These are phyloP conservation scores for Penicillium sp. DNA, from an alignment of 2,329 filamentous ascomycete genomes.

Conservation along the genomic window DNA sequence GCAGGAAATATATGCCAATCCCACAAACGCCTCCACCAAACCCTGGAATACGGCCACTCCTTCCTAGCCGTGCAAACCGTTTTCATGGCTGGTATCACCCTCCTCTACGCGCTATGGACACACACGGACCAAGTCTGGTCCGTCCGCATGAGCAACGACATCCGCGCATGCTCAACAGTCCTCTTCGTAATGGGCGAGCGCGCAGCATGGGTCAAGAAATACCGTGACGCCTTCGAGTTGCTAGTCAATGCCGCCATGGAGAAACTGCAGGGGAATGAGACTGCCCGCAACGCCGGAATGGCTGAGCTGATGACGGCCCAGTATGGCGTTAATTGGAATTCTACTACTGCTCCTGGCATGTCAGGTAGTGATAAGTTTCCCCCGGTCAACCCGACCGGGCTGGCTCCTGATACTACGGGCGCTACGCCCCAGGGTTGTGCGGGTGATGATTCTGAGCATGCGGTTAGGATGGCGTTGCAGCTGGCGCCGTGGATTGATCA, in stretches of 20 bases:
- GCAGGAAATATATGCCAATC: conserved; percentile 38
- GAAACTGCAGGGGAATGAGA: conserved; percentile 41
- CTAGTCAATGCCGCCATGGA: conserved; percentile 49
- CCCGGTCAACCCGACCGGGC: conserved; percentile 4
- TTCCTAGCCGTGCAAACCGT: conserved; percentile 40
- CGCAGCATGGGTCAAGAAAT: conserved; percentile 48
- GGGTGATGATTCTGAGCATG: conserved; percentile 28
- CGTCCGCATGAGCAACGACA: conserved; percentile 48
- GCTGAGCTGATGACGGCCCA: conserved; percentile 42
- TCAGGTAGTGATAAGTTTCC: conserved; percentile 15
- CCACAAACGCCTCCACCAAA: conserved; percentile 38
- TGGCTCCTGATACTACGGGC: conserved; percentile 11
- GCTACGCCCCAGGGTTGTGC: conserved; percentile 9
- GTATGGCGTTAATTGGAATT: conserved; percentile 17
- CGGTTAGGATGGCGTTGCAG: conserved; percentile 38
- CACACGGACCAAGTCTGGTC: conserved; percentile 48
- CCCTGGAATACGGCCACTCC: conserved; percentile 38
- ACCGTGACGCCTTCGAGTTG: conserved; percentile 48
- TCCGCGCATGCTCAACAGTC: conserved; percentile 49
- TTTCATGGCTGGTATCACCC: conserved; percentile 38
- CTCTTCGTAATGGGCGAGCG: conserved; percentile 52
- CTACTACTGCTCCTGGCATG: conserved; percentile 12
- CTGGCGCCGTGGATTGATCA: conserved; percentile 42
- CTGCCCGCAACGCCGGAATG: conserved; percentile 33
- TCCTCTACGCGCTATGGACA: conserved; percentile 40